Base-by-base conservation (phyloP, 257 asterid genomes). In the Linderniella brevidens region DNA sequence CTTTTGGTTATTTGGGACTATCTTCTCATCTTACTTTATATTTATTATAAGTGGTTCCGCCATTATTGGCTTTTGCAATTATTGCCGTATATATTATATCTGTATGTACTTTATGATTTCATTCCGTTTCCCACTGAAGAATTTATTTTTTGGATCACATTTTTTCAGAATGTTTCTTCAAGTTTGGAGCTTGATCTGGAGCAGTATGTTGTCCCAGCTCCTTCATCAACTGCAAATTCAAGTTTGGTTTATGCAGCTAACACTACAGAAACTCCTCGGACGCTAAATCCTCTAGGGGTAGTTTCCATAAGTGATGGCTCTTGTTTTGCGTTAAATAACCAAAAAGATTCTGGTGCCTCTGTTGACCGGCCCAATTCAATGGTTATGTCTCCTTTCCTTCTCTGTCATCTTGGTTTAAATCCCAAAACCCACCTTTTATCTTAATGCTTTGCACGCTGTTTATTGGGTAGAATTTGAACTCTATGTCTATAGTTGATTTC, bases 171-270 rank as follows among this genome's bases (percentile, higher is more conserved):
- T 67, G 90, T 68, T 62, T 62, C 90, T 61, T 74, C 93, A 58
- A 84, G 69, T 71, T 66, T 81, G 74, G 98, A 88, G 70, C 98
- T 88, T 52, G 98, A 88, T 64, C 75, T 88, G 57, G 98, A 88
- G 62, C 94, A 84, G 62, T 88, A 88, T 59, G 93, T 88, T 51
- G 75, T 88, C 61, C 98, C 98, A 19, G 90, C 98, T 69, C 96
- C 98, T 20, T 8, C 83, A 52, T 52, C 78, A 59, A 63, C 78
- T 61, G 78, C 86, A 60, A 79, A 63, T 68, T 76, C 96, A 48
- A 85, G 79, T 56, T 71, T 58, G 59, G 75, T 76, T 49, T 88
- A 88, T 67, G 98, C 98, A 53, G 98, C 98, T 67, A 84, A 84
- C 72, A 52, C 72, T 75, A 50, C 98, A 49, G 98, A 78, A 77